Evolutionary conservation across 208 protist species (phyloP).

Genomic region (Trypanosoma scelopori): DNA sequence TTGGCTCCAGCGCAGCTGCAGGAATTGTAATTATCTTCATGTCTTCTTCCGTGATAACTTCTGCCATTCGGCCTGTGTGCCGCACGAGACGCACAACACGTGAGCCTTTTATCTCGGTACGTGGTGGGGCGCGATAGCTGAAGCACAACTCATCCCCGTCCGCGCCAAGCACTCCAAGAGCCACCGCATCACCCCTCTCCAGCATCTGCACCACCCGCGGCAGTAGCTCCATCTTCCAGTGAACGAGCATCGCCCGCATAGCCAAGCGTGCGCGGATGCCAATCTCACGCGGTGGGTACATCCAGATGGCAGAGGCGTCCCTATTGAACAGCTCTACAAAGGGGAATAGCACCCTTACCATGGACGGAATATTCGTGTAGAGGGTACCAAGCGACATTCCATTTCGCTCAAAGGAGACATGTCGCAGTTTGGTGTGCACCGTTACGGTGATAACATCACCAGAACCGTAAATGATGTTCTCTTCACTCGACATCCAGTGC

Average conservation of each 20-base stretch:
- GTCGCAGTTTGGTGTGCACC: constrained; percentile 53
- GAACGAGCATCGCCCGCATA: constrained; percentile 68
- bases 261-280: constrained; percentile 56
- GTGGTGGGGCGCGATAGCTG: constrained; percentile 51
- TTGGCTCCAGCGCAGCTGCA: constrained; percentile 56
- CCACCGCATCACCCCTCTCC: constrained; percentile 21
- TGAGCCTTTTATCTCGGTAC: constrained; percentile 28
- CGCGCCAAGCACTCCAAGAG: constrained; percentile 65
- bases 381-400: constrained; percentile 68
- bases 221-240: constrained; percentile 48
- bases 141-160: constrained; percentile 76
- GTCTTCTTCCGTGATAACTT: constrained; percentile 49
- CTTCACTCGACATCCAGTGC: constrained; percentile 68
- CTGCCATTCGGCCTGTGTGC: constrained; percentile 40
- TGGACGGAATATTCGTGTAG: constrained; percentile 49
- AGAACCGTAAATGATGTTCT: constrained; percentile 76
- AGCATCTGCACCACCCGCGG: constrained; percentile 27
- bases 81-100: constrained; percentile 47
- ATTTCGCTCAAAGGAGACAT: constrained; percentile 79
- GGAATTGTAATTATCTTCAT: constrained; percentile 36
- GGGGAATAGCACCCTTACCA: constrained; percentile 64
- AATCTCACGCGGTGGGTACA: constrained; percentile 63
- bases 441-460: constrained; percentile 84
- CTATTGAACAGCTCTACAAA: constrained; percentile 84
- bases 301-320: constrained; percentile 71